Evolutionary conservation across 2,329 filamentous ascomycete species (phyloP), one percentile per base, ranked within the genome.

Genomic region (Pestalotiopsis fici): DNA sequence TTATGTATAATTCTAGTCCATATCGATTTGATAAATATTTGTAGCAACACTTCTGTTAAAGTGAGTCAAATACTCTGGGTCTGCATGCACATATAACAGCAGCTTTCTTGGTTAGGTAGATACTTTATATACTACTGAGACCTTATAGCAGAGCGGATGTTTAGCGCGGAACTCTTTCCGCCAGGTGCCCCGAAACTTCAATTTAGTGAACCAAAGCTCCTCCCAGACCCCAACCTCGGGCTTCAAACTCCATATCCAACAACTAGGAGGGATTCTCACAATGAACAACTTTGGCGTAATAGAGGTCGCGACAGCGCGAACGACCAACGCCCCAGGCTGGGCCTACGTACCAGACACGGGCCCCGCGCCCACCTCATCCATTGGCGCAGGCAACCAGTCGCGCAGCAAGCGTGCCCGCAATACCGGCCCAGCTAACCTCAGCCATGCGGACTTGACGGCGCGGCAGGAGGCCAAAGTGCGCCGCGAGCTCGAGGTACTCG

Each of bases 261-360:
- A 59, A 18, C 56, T 23, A 23, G 6, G 43, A 7, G 18, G 9
- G 43, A 50, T n/a, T 21, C 23, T 31, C 62, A 64, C 64, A 47
- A 90, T 89, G 86, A 87, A 89, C 76, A 89, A 90, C 74, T 91
- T 91, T 72, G 91, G 93, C 74, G 93, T 98, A 74, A 90, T 97
- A 80, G 91, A 97, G 73, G 84, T 98, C 67, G 92, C 93, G 43
- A 90, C 88, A 75, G 83, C 89, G 31, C 89, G 89, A 69, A 90
- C 89, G 18, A 88, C 88, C 57, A 84, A 87, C 57, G 92, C 93
- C 1, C 94, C 95, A 1, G 95, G 95, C 75, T 98, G 94, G 92
- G 94, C 94, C 13, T 97, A 97, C 78, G 93, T 98, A 1, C 90
- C 94, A 35, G 93, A 97, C 76, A 90, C 87, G 77, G 86, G 78